Percentiles rank a stretch among this genome's conserved stretches.
Conservation (phyloP, 2,329 filamentous ascomycete species). For the Aspergillus versicolor region DNA sequence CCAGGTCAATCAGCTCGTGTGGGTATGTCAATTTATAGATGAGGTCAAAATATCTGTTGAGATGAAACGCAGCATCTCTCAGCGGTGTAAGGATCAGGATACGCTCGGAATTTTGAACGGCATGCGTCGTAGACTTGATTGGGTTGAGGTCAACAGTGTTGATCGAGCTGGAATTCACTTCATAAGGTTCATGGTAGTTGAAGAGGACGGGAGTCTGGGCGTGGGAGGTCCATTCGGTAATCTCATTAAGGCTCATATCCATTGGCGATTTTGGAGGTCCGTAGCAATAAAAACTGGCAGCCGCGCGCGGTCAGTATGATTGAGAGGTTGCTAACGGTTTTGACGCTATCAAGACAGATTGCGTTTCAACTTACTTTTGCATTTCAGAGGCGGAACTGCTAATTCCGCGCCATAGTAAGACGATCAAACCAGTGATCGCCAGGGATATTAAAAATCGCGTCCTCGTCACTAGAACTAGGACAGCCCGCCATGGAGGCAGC, state of each 20-base stretch:
- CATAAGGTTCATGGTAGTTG: constrained; percentile 88
- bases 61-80: constrained; percentile 78
- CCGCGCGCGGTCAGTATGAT: constrained; percentile 12
- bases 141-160: constrained; percentile 79
- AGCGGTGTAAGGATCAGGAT: constrained; percentile 90
- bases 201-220: constrained; percentile 91
- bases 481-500: constrained; percentile 72
- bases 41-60: constrained; percentile 91
- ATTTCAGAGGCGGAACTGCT: constrained; percentile 78
- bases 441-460: constrained; percentile 76
- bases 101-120: constrained; percentile 76
- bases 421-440: constrained; percentile 65
- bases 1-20: constrained; percentile 91
- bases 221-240: constrained; percentile 83
- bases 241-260: constrained; percentile 90
- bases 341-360: background rate
- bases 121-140: constrained; percentile 76
- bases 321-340: background rate
- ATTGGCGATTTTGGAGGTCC: constrained; percentile 93
- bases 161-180: constrained; percentile 79
- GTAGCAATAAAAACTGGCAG: constrained; percentile 88
- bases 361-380: constrained; percentile 68
- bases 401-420: constrained; percentile 87
- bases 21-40: constrained; percentile 88
- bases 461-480: constrained; percentile 69